Base-by-base conservation (phyloP, 1,284 basidiomycete genomes). In the Cutaneotrichosporon cutaneum region DNA sequence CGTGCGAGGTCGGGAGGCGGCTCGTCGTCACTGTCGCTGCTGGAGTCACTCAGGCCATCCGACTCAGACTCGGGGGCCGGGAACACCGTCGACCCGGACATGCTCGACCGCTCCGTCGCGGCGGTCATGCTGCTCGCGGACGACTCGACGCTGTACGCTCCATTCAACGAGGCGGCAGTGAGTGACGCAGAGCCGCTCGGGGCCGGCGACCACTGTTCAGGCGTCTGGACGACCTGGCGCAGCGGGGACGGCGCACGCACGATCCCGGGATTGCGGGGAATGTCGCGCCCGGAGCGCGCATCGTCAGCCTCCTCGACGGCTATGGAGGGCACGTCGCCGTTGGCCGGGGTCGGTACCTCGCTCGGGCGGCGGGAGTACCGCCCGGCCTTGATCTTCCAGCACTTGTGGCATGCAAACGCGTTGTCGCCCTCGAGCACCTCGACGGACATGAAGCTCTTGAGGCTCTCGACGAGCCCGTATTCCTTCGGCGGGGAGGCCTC, bases 341-440 rank as follows among this genome's bases (percentile, higher is more conserved):
- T 55, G 22, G 53, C 51, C 4, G 48, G 27, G 18, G 35, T 32
- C 44, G 18, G 48, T 21, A 3, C 16, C 32, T 26, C 39, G 32
- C 30, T 24, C 7, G 33, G 3, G 3, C 16, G 68, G 9, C 44
- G 58, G 26, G 55, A 26, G 61, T 77, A 77, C 47, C 65, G 61
- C 6, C 77, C 77, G 32, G 69, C 70, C 64, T 78, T 77, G 68
- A 77, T 68, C 80, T 92, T 91, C 94, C 94, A 97, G 80, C 94
- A 97, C 60, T 89, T 85, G 69, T 90, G 85, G 77, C 94, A 97
- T 0, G 92, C 91, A 64, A 96, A 94, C 80, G 88, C 89, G 71
- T 97, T 96, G 68, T 95, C 92, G 0, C 92, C 92, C 68, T 96
- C 91, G 32, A 97, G 81, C 8, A 92, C 85, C 73, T 97, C 94